Base-by-base conservation (phyloP, 441 rosid genomes). In the Corymbia calophylla region DNA sequence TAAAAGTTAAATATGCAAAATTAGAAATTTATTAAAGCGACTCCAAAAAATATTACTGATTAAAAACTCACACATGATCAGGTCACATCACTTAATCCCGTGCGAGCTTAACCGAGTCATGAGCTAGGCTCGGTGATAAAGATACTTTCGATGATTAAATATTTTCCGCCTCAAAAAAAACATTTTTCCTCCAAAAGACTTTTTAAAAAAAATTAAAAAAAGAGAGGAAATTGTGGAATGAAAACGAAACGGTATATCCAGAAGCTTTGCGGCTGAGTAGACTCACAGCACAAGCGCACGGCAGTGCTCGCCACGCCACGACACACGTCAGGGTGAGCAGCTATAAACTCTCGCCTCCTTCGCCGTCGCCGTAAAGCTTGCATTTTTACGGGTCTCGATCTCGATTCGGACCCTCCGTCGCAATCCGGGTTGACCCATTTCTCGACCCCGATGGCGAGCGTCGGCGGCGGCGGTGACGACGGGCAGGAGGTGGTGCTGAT, bases 401-500 rank as follows among this genome's bases (percentile, higher is more conserved):
- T 73, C 1, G 32, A 27, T 62, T 6, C 8, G 66, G 29, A 4
- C n/a, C 66, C 66, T 27, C 17, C 66, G 16, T 60, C 31, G 8
- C 31, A 35, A 73, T 12, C 29, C 29, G 49, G 16, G 25, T 3
- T 7, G 15, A 73, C 84, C 51, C 84, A 39, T 44, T 44, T 73
- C 51, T 44, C 84, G 51, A 73, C 84, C 39, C 84, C 51, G 51
- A 73, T 73, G 84, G 84, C 51, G 16, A 44, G 17, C 51, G 49
- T 29, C 49, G 25, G 80, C 48, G 15, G 11, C 77, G 80, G 8
- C 56, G 44, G 18, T 19, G 87, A 3, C 35, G 88, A 84, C 31
- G 89, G 87, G 39, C 90, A 88, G 77, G 94, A 93, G 81, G 98
- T 97, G 91, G 97, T 97, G 62, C 89, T 97, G 70, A 94, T 97